These are phyloP conservation scores for Capronia epimyces DNA, from an alignment of 2,329 filamentous ascomycete species.

Conservation along the genomic window DNA sequence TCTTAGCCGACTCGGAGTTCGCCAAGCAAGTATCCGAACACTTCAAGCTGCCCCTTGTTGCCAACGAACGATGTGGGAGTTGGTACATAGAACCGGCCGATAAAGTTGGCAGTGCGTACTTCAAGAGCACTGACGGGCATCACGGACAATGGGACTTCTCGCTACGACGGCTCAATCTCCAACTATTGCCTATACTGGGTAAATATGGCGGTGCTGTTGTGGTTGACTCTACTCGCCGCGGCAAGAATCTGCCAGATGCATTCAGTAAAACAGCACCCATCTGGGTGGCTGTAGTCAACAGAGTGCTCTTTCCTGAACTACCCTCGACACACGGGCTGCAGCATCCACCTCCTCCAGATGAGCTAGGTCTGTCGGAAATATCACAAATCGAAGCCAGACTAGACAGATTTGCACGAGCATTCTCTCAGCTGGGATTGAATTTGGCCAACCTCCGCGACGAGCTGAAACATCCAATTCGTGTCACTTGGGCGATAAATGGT, in stretches of 20 bases:
- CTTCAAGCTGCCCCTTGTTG: conserved; percentile 64
- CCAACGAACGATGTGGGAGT: conserved; percentile 91
- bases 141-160: conserved; percentile 87
- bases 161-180: conserved; percentile 74
- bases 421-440: conserved; percentile 37
- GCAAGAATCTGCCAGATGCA: conserved; percentile 92
- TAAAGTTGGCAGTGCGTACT: conserved; percentile 76
- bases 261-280: conserved; percentile 89
- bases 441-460: conserved; percentile 13
- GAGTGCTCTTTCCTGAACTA: conserved; percentile 62
- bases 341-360: conserved; percentile 54
- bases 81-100: conserved; percentile 73
- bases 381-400: conserved; percentile 64
- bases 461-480: conserved; percentile 16
- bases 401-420: conserved; percentile 49
- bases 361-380: conserved; percentile 40
- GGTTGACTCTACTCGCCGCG: conserved; percentile 85
- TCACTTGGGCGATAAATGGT: conserved; percentile 25
- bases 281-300: conserved; percentile 86
- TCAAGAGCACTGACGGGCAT: conserved; percentile 97
- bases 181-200: conserved; percentile 65
- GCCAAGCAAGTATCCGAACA: conserved; percentile 54
- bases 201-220: conserved; percentile 59
- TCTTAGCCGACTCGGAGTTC: conserved; percentile 70
- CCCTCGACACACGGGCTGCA: conserved; percentile 52